A percentile compares a stretch with the other conserved stretches of the same genome.
Evolutionary conservation across 805 yeast genomes (phyloP).

Genomic region (Schwanniomyces occidentalis): DNA sequence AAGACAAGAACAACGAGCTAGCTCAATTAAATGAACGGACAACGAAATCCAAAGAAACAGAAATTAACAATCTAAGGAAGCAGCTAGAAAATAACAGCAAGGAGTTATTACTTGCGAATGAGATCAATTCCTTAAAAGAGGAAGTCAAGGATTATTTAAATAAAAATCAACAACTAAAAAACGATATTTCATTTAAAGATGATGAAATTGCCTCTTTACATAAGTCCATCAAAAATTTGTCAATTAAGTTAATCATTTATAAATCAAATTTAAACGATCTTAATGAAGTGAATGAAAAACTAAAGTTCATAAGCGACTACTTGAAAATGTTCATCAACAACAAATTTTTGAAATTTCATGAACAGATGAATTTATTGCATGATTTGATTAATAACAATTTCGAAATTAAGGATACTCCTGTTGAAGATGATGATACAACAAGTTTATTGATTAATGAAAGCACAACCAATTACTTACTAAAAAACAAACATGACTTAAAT

Average conservation of each 20-base stretch:
- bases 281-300: neutral
- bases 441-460: constrained; percentile 1
- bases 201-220: neutral
- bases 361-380: neutral
- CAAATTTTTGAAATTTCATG: neutral
- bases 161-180: neutral
- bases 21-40: neutral
- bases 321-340: constrained; percentile 1
- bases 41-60: neutral
- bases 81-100: neutral
- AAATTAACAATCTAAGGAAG: neutral
- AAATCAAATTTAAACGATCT: neutral
- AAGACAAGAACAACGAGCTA: constrained; percentile 3
- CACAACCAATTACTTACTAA: constrained; percentile 1
- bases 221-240: neutral
- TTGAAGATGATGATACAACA: neutral
- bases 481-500: neutral
- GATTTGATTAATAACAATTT: neutral
- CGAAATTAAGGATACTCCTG: neutral
- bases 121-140: neutral
- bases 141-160: constrained; percentile 1
- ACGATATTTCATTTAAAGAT: neutral
- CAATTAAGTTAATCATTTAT: constrained; percentile 1
- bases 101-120: neutral
- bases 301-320: neutral